These are phyloP conservation scores for Lecanosticta acicola DNA, from an alignment of 2,329 filamentous ascomycete genomes.

Conservation along the genomic window DNA sequence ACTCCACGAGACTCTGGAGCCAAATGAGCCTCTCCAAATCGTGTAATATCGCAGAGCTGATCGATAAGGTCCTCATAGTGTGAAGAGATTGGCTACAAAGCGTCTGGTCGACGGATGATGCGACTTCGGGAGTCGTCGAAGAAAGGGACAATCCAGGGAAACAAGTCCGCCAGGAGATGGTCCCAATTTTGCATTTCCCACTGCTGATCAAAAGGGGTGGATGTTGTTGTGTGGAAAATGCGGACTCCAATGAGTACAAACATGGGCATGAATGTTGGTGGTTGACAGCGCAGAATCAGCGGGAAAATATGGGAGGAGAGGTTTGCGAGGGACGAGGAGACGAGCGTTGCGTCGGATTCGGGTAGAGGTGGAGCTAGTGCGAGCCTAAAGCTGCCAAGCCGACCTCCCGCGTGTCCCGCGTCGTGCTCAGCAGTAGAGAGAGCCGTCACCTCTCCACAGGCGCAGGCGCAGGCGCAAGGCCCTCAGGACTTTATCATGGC, in stretches of 20 bases:
- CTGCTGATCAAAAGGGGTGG: background rate
- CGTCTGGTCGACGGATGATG: background rate
- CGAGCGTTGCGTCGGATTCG: background rate
- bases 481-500: background rate
- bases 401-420: background rate
- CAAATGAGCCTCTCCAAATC: too few species aligned
- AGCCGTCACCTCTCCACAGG: background rate
- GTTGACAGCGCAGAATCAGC: slow-evolving; percentile 1
- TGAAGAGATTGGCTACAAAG: background rate
- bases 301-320: background rate
- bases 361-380: background rate
- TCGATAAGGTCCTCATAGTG: too few species aligned
- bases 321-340: background rate
- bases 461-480: background rate
- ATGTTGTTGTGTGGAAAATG: background rate
- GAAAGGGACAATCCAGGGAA: background rate
- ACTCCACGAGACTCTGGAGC: too few species aligned
- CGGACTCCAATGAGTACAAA: slow-evolving; percentile 24
- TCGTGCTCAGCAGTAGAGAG: too few species aligned
- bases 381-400: background rate
- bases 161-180: too few species aligned
- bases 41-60: too few species aligned
- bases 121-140: background rate
- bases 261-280: slow-evolving; percentile 8
- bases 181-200: background rate